A percentile compares a stretch with the other conserved stretches of the same genome.
phyloP scores from a whole-genome alignment of 805 yeast genomes.

The Naumovozyma castellii region DNA sequence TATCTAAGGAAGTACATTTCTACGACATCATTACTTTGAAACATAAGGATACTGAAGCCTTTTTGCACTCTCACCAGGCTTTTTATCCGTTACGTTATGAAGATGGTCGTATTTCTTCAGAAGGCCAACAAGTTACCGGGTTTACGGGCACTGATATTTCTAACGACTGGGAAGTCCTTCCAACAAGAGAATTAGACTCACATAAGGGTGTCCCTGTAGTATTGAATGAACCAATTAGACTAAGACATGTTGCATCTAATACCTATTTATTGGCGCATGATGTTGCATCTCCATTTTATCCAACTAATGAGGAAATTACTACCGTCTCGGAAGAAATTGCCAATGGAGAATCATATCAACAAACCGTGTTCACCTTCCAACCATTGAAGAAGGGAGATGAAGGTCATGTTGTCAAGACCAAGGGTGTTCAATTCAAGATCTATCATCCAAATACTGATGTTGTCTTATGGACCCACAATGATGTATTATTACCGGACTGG shows the following conservation, averaged over 20 bases:
- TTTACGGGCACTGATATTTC: slow-evolving; percentile 45
- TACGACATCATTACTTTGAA: slow-evolving; percentile 67
- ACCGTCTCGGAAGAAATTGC: slow-evolving; percentile 58
- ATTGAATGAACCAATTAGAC: slow-evolving; percentile 67
- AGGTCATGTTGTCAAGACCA: slow-evolving; percentile 46
- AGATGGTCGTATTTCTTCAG: slow-evolving; percentile 90
- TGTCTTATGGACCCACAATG: slow-evolving; percentile 89
- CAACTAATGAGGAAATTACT: slow-evolving; percentile 92
- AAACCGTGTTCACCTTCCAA: slow-evolving; percentile 70
- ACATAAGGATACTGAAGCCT: slow-evolving; percentile 71
- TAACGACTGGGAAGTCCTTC: slow-evolving; percentile 82
- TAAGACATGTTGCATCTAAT: slow-evolving; percentile 72
- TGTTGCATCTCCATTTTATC: slow-evolving; percentile 85
- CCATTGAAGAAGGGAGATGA: slow-evolving; percentile 44
- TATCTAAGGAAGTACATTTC: slow-evolving; percentile 63
- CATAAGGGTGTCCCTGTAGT: slow-evolving; percentile 41
- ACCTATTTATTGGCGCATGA: slow-evolving; percentile 82
- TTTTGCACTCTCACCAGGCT: slow-evolving; percentile 71
- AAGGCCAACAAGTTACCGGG: slow-evolving; percentile 90
- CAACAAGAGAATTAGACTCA: slow-evolving; percentile 40
- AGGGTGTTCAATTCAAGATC: slow-evolving; percentile 57
- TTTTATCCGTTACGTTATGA: slow-evolving; percentile 86
- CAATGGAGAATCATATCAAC: slow-evolving; percentile 45
- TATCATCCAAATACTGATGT: slow-evolving; percentile 82
- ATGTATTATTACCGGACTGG: slow-evolving; percentile 86